Percentiles rank a stretch among this genome's conserved stretches.
phyloP scores from a whole-genome alignment of 805 yeast species.

The Isabelozyma heimii region DNA sequence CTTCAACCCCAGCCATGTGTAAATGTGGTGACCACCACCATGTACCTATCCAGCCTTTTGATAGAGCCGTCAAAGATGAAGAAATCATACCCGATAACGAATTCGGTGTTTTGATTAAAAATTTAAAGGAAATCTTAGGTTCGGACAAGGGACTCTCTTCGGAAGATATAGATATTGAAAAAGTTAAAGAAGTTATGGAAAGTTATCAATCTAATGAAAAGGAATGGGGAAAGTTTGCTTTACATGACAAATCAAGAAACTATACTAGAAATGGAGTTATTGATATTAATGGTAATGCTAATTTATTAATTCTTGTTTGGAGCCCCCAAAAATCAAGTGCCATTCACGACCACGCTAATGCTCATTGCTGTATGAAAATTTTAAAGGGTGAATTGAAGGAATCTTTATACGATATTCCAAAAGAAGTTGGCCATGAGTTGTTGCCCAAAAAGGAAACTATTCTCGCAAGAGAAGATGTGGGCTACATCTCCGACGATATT shows the following conservation, averaged over 20 bases:
- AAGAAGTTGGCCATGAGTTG: slow-evolving; percentile 21
- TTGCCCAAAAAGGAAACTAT: slow-evolving; percentile 22
- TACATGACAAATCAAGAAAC: slow-evolving; percentile 46
- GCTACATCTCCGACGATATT: slow-evolving; percentile 62
- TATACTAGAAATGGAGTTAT: slow-evolving; percentile 73
- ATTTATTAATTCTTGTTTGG: slow-evolving; percentile 68
- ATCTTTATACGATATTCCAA: slow-evolving; percentile 52
- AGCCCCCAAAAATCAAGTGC: slow-evolving; percentile 60
- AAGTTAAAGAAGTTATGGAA: slow-evolving; percentile 45
- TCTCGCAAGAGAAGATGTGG: slow-evolving; percentile 44
- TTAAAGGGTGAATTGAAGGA: slow-evolving; percentile 59
- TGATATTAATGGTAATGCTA: slow-evolving; percentile 69
- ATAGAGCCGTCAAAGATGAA: not conserved
- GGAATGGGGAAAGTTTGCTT: slow-evolving; percentile 62
- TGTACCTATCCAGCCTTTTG: not conserved
- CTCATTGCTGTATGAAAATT: slow-evolving; percentile 74
- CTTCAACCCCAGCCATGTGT: not conserved
- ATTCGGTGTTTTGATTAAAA: slow-evolving; percentile 24
- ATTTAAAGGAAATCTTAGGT: slow-evolving; percentile 25
- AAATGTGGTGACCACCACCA: not conserved
- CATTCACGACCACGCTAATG: slow-evolving; percentile 74
- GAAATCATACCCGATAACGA: slow-evolving; percentile 11
- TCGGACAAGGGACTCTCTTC: slow-evolving; percentile 33
- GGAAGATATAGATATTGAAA: slow-evolving; percentile 51
- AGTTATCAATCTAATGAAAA: slow-evolving; percentile 43